Evolutionary conservation across 2,329 filamentous ascomycete genomes (phyloP).

Genomic region (Keithomyces neogunnii): DNA sequence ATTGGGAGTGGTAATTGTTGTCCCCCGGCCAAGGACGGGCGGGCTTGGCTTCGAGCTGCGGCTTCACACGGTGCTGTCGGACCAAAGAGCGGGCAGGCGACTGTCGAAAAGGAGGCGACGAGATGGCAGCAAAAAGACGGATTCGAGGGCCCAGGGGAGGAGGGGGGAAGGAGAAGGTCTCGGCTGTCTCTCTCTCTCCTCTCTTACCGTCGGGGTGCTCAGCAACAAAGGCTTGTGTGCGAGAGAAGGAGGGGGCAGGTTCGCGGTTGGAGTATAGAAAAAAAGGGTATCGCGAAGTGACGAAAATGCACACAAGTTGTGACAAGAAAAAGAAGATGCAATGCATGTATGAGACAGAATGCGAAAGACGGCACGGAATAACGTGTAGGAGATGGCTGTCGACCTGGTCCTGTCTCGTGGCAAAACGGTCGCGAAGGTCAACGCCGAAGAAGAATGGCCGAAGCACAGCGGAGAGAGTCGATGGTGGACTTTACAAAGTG

Average conservation of each 20-base stretch:
- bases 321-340: not conserved
- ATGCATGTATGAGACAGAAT: not conserved
- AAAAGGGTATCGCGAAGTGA: constrained; percentile 5
- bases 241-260: not conserved
- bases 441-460: not conserved
- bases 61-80: not conserved
- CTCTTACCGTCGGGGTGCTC: not conserved
- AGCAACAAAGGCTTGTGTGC: constrained; percentile 3
- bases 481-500: too few relatives aligned
- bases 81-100: not conserved
- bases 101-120: not conserved
- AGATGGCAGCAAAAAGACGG: not conserved
- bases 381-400: not conserved
- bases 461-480: not conserved
- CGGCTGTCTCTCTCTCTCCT: too few relatives aligned
- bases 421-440: not conserved
- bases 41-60: not conserved
- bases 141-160: not conserved
- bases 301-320: not conserved
- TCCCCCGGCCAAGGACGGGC: too few relatives aligned
- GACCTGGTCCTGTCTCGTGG: not conserved
- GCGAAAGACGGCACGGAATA: not conserved
- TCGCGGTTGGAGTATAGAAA: not conserved
- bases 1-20: too few relatives aligned
- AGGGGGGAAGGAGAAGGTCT: too few relatives aligned